phyloP scores from a whole-genome alignment of 108 stramenopile genomes.

The Pseudonitzschia delicatissima region DNA sequence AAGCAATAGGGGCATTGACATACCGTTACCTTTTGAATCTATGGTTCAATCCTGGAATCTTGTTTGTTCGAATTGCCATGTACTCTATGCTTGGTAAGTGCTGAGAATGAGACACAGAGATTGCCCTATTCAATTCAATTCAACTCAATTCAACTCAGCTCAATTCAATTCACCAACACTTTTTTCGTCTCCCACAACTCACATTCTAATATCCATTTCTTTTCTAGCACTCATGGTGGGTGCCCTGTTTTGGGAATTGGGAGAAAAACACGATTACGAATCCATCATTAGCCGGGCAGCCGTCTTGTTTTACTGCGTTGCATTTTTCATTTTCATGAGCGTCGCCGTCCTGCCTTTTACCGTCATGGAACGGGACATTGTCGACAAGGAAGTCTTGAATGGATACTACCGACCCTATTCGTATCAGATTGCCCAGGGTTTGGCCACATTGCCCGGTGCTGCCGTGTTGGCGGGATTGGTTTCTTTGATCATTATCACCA shows the following conservation, averaged over 20 bases:
- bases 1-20: constrained; percentile 27
- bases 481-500: constrained; percentile 43
- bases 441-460: constrained; percentile 44
- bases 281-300: no score
- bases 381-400: constrained; percentile 65
- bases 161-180: no score
- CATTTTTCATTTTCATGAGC: constrained; percentile 69
- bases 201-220: no score
- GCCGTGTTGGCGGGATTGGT: constrained; percentile 40
- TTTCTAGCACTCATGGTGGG: no score
- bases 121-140: constrained; percentile 34
- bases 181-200: no score
- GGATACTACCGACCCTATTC: constrained; percentile 49
- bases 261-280: no score
- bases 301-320: constrained; percentile 56
- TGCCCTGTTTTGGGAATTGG: no score
- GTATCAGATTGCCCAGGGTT: constrained; percentile 44
- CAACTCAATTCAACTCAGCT: no score
- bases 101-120: no score
- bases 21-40: constrained; percentile 51
- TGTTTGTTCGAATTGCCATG: no score
- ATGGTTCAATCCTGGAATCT: constrained; percentile 58
- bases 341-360: constrained; percentile 61
- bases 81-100: no score
- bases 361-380: constrained; percentile 55